Percentiles rank a stretch among this genome's conserved stretches.
These are phyloP conservation scores for Cryptococcus maquisensis DNA, from an alignment of 1,284 basidiomycete species.

Conservation along the genomic window DNA sequence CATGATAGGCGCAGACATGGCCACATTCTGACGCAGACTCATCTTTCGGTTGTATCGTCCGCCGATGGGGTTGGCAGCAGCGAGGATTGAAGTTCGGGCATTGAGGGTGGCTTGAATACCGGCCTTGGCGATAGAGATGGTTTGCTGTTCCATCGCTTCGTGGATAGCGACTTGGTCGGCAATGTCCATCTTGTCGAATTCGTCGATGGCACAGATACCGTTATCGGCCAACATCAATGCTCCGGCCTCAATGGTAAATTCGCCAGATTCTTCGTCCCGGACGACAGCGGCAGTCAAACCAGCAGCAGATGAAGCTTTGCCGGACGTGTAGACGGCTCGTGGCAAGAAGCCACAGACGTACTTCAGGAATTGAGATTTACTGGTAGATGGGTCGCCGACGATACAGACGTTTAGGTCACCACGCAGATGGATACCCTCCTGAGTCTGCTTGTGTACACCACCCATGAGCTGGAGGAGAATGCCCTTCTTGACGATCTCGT, in stretches of 20 bases:
- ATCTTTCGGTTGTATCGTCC: constrained; percentile 96
- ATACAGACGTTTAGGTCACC: constrained; percentile 99
- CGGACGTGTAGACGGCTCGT: constrained; percentile 96
- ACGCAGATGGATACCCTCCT: constrained; percentile 93
- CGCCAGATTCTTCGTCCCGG: constrained; percentile 96
- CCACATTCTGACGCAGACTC: constrained; percentile 87
- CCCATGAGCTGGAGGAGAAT: constrained; percentile 97
- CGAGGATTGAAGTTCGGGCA: constrained; percentile 94
- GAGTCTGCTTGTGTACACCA: constrained; percentile 97
- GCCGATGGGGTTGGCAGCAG: constrained; percentile 95
- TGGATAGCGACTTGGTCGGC: constrained; percentile 98
- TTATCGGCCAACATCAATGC: constrained; percentile 99
- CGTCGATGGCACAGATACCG: constrained; percentile 98
- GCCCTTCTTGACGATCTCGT: constrained; percentile 98
- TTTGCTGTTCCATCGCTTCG: constrained; percentile 99
- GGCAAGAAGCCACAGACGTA: constrained; percentile 99
- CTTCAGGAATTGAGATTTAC: constrained; percentile 98
- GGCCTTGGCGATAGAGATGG: constrained; percentile 98
- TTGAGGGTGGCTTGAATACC: constrained; percentile 99
- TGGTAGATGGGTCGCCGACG: constrained; percentile 93
- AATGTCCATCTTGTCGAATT: constrained; percentile 99
- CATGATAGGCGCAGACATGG: constrained; percentile 99
- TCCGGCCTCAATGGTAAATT: constrained; percentile 98
- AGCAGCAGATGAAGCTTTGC: constrained; percentile 96
- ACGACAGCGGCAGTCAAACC: constrained; percentile 99